A percentile compares a stretch with the other conserved stretches of the same genome.
phyloP scores from a whole-genome alignment of 345 rosid species.

The Anacardium occidentale region DNA sequence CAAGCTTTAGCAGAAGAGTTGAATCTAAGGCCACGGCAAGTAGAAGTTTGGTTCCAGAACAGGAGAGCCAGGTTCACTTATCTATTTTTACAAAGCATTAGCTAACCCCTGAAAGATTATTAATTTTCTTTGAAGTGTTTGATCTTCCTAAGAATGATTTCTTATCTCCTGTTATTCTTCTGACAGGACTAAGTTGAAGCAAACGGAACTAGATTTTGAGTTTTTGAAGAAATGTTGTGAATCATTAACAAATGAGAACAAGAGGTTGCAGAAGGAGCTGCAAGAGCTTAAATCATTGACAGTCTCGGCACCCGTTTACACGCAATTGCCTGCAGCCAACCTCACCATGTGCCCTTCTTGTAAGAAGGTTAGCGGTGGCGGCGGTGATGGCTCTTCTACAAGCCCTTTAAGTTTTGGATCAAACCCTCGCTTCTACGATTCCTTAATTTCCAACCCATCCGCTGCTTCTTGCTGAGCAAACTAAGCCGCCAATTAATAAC shows the following conservation, averaged over 20 bases:
- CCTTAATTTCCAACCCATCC: conserved; percentile 23
- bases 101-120: conserved; percentile 11
- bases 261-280: conserved; percentile 52
- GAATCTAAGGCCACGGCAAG: conserved; percentile 70
- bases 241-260: conserved; percentile 53
- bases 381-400: conserved; percentile 9
- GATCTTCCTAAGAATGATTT: not conserved
- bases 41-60: conserved; percentile 86
- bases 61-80: conserved; percentile 67
- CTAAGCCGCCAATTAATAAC: not conserved
- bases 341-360: conserved; percentile 42
- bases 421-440: conserved; percentile 23
- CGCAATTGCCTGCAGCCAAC: conserved; percentile 35
- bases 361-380: conserved; percentile 27
- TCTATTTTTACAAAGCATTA: not conserved
- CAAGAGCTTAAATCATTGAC: conserved; percentile 54
- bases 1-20: conserved; percentile 55
- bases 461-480: conserved; percentile 26
- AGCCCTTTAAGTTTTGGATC: conserved; percentile 12
- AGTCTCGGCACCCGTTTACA: conserved; percentile 16
- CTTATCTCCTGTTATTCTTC: not conserved
- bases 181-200: conserved; percentile 65
- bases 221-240: conserved; percentile 57
- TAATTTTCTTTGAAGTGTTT: conserved; percentile 6
- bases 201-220: conserved; percentile 60